Evolutionary conservation across 208 protist genomes (phyloP).

Genomic region (Leishmania major): DNA sequence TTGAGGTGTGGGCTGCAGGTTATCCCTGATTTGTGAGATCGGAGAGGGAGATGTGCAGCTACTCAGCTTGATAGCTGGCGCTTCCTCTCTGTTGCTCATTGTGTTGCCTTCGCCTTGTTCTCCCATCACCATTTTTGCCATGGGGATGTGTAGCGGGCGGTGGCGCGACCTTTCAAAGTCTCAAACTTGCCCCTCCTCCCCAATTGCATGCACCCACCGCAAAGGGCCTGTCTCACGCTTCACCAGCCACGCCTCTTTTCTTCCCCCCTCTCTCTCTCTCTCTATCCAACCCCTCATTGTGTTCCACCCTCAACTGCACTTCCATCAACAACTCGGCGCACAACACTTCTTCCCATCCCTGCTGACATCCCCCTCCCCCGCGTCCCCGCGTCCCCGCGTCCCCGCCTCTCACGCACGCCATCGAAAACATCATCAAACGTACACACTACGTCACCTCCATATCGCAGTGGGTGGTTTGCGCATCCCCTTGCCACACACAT

Average conservation of each 20-base stretch:
- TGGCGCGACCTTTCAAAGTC: neutral
- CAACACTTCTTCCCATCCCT: neutral
- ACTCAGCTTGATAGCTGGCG: neutral
- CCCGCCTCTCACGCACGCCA: neutral
- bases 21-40: no score
- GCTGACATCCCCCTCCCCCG: neutral
- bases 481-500: neutral
- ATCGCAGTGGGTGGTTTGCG: neutral
- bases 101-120: neutral
- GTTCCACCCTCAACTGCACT: neutral
- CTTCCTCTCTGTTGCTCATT: neutral
- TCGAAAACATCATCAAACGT: neutral
- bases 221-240: neutral
- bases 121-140: neutral
- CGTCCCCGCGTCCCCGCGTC: neutral
- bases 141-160: neutral
- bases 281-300: neutral
- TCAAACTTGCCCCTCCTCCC: neutral
- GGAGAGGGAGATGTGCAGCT: neutral
- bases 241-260: neutral
- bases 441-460: neutral
- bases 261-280: neutral
- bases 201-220: neutral
- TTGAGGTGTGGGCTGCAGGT: neutral
- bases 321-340: neutral